These are phyloP conservation scores for Cladophialophora carrionii DNA, from an alignment of 2,329 filamentous ascomycete genomes.

Conservation along the genomic window DNA sequence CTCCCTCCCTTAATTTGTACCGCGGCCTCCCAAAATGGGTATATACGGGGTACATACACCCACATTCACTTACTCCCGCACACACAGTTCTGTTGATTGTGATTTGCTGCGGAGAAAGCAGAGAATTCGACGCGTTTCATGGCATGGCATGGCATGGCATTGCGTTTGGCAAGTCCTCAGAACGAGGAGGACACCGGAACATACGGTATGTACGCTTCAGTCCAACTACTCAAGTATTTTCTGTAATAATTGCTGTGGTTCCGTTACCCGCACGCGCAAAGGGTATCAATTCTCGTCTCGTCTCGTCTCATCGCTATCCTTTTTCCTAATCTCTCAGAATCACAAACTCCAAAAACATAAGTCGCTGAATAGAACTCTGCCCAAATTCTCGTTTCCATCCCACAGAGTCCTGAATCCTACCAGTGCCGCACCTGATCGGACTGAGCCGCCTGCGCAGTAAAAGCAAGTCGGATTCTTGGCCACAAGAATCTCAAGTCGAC, in stretches of 20 bases:
- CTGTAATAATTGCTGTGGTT: neutral
- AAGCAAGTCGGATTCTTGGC: neutral
- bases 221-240: neutral
- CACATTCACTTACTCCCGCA: too few species aligned
- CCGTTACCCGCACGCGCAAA: neutral
- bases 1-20: too few species aligned
- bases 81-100: too few species aligned
- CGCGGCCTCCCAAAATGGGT: too few species aligned
- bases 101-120: too few species aligned
- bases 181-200: neutral
- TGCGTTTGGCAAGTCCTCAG: neutral
- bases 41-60: too few species aligned
- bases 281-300: neutral
- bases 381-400: neutral
- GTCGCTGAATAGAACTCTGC: neutral
- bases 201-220: neutral
- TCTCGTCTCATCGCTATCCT: neutral
- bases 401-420: neutral
- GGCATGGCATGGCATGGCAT: neutral
- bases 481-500: neutral
- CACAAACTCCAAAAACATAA: neutral
- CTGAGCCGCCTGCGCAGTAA: neutral
- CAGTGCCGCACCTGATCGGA: neutral
- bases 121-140: too few species aligned
- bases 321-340: neutral